Percentiles rank a stretch among this genome's conserved stretches.
Evolutionary conservation across 768 basidiomycete genomes (phyloP).

Genomic region (Rhodocollybia butyracea): DNA sequence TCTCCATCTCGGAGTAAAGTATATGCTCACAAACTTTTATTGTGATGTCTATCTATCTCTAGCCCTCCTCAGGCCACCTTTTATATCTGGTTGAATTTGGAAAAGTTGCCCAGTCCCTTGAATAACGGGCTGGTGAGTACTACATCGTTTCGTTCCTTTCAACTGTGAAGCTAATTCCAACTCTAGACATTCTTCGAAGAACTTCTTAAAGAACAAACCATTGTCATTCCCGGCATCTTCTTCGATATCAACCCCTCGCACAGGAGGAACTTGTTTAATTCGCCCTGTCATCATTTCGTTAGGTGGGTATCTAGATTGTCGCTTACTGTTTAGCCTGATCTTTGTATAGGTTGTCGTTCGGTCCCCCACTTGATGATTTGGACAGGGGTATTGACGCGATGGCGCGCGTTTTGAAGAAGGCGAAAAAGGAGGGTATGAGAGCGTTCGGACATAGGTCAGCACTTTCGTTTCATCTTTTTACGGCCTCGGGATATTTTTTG

Average conservation of each 20-base stretch:
- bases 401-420: slow-evolving; percentile 69
- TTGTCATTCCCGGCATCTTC: slow-evolving; percentile 89
- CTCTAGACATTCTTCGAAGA: slow-evolving; percentile 91
- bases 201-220: slow-evolving; percentile 84
- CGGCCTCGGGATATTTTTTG: not conserved
- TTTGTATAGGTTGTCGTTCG: slow-evolving; percentile 82
- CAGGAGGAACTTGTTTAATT: slow-evolving; percentile 85
- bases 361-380: slow-evolving; percentile 75
- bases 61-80: slow-evolving; percentile 82
- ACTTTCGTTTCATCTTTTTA: not conserved
- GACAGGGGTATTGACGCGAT: slow-evolving; percentile 89
- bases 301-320: no score
- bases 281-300: slow-evolving; percentile 88
- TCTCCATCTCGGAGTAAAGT: no score
- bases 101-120: slow-evolving; percentile 72
- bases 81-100: slow-evolving; percentile 92
- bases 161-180: not conserved
- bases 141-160: not conserved
- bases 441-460: slow-evolving; percentile 64
- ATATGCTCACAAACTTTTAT: no score
- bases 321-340: no score
- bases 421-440: slow-evolving; percentile 55
- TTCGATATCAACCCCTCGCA: slow-evolving; percentile 82
- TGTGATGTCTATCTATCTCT: no score
- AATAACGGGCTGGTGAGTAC: slow-evolving; percentile 77